A percentile compares a stretch with the other conserved stretches of the same genome.
These are phyloP conservation scores for Amanita phalloides DNA, from an alignment of 768 basidiomycete genomes.

Conservation along the genomic window DNA sequence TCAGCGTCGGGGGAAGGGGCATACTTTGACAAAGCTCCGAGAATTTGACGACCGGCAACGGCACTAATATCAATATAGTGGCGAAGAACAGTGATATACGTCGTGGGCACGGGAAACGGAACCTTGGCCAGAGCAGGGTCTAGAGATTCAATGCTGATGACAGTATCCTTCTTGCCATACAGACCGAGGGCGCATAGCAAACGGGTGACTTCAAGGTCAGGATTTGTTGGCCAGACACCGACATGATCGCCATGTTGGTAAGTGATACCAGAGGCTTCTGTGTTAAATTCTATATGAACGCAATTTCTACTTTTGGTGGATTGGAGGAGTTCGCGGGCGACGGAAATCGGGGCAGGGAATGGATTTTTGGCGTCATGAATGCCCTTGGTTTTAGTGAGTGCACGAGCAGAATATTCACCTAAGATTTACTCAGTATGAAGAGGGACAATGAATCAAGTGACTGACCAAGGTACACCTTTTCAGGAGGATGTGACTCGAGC, in stretches of 20 bases:
- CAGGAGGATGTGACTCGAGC: conserved; percentile 57
- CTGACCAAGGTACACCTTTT: conserved; percentile 91
- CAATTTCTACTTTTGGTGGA: conserved; percentile 74
- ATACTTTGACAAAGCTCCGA: conserved; percentile 78
- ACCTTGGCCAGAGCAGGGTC: conserved; percentile 98
- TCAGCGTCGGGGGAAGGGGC: conserved; percentile 77
- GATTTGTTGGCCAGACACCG: conserved; percentile 94
- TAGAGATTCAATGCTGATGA: conserved; percentile 92
- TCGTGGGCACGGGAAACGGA: conserved; percentile 96
- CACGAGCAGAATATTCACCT: conserved; percentile 95
- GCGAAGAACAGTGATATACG: conserved; percentile 85
- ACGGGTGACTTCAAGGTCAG: conserved; percentile 85
- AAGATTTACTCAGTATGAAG: conserved; percentile 9
- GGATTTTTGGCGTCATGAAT: conserved; percentile 99
- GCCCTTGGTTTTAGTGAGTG: conserved; percentile 86
- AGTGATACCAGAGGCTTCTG: conserved; percentile 92
- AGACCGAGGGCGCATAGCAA: conserved; percentile 82
- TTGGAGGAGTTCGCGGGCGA: conserved; percentile 78
- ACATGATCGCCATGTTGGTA: conserved; percentile 99
- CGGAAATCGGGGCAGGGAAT: conserved; percentile 72
- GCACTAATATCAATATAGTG: conserved; percentile 98
- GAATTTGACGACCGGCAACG: conserved; percentile 87
- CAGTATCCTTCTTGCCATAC: conserved; percentile 64
- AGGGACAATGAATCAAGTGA: conserved; percentile 3
- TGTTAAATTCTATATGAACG: conserved; percentile 88